Evolutionary conservation across 192 early-diverging fungal species (phyloP), one percentile per base, ranked within the genome.

Genomic region (Coemansia sp.): DNA sequence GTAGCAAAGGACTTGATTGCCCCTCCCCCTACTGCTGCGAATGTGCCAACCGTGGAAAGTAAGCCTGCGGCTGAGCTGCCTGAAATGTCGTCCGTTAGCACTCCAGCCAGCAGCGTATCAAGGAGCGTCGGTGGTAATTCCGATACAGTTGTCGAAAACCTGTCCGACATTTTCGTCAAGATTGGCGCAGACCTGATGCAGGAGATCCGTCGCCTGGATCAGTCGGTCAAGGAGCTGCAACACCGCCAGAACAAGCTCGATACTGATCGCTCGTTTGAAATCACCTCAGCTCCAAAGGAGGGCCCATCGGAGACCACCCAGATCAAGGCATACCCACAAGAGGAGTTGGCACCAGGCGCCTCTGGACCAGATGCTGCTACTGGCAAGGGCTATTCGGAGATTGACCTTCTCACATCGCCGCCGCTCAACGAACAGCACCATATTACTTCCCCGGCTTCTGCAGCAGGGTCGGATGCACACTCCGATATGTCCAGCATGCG

Each of bases 401-500:
- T 79, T 25, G 71, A 79, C 51, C 39, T 79, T 53, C 61, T 68
- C 8, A 66, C 52, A 20, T 79, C 76, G 46, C 71, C 76, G 9
- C 63, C 59, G 20, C 66, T 62, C 31, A 42, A 61, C 39, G 52
- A 15, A 13, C 62, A 56, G n/a, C 52, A 12, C 34, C 20, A 39
- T 2, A 20, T 26, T 18, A 16, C 16, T 57, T 18, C 18, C 18
- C 55, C 55, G 12, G 29, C 8, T n/a, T 43, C 63, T 8, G 40
- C 15, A 4, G 51, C 40, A 53, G 42, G 34, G 35, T 65, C 75
- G 21, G 55, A 34, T 34, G 67, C 67, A 28, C 62, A 23, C 35
- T 72, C 76, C 1, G 76, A 79, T 5, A 51, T 61, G 1, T 63
- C 70, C 31, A 79, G 76, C 76, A 73, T 79, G 70, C 76, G 71